Evolutionary conservation across 2,329 filamentous ascomycete genomes (phyloP), one percentile per base, ranked within the genome.

Genomic region (Peltaster fructicola): DNA sequence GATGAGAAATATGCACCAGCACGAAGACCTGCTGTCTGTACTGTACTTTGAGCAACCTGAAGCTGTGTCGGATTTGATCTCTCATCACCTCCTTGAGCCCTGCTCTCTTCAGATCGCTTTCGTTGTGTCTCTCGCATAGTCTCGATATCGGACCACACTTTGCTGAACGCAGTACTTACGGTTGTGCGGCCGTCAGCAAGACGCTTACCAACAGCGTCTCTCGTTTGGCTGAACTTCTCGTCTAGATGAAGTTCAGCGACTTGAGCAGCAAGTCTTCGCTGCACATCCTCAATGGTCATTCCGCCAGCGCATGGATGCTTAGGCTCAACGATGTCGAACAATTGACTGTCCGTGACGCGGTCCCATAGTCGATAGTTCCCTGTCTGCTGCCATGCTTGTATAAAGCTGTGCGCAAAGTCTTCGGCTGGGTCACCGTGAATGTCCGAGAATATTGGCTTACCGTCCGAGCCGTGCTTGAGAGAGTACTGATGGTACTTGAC

Each of bases 311-410:
- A 93, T 3, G 88, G 88, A 50, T 98, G 88, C 32, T 73, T 74
- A 2, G 88, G 88, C 44, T 91, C 82, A 8, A 90, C 77, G 34
- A 98, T 80, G 38, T 92, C 85, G 45, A 95, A 98, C 9, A 98
- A 64, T 42, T 92, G 77, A 9, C 73, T 73, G 44, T 93, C 84
- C 5, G 57, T 63, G 29, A 51, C 55, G 14, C 65, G 61, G 35
- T 84, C 64, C 69, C 90, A 98, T 32, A 98, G 74, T 24, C 76
- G 68, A 51, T 88, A 92, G 46, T 95, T 95, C 33, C 91, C 76
- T 0, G 85, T 93, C 33, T 65, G 65, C 39, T 68, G 68, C 88
- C 88, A 98, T 11, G 71, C 69, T n/a, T 82, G 69, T 17, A 95
- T 62, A 59, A 82, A 98, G 13, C 92, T 77, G 12, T 61, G 51